Conservation (phyloP, 1,284 basidiomycete genomes). For the Ceratobasidium sp. region DNA sequence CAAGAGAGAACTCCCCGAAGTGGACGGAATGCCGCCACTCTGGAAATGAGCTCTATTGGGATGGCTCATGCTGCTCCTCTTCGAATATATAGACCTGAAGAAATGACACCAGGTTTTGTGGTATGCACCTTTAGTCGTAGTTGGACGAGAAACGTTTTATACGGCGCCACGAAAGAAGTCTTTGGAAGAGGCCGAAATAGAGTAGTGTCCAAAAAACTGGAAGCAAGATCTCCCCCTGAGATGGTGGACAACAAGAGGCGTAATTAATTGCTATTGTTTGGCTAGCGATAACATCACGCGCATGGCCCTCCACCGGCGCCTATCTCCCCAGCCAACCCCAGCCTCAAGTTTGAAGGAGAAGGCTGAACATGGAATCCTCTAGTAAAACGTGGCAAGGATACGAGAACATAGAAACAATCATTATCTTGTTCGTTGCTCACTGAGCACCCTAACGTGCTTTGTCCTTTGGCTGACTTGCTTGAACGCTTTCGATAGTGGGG, state of each 20-base stretch:
- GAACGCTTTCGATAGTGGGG: slow-evolving; percentile 6
- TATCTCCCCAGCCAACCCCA: not conserved
- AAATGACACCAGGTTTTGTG: not conserved
- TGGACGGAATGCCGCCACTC: slow-evolving; percentile 31
- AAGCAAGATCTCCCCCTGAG: not conserved
- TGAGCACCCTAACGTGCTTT: not conserved
- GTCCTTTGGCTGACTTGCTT: not conserved
- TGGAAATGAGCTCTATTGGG: slow-evolving; percentile 36
- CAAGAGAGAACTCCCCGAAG: slow-evolving; percentile 29
- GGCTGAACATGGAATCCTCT: not conserved
- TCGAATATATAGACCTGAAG: not conserved
- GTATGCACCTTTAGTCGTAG: no score
- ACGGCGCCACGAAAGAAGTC: no score
- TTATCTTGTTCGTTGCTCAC: slow-evolving; percentile 22
- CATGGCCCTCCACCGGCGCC: not conserved
- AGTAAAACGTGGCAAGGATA: slow-evolving; percentile 4
- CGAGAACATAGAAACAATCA: slow-evolving; percentile 1
- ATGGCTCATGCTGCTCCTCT: slow-evolving; percentile 23
- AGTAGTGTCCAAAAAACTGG: not conserved
- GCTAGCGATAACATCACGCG: not conserved
- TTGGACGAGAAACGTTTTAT: not conserved
- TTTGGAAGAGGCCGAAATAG: not conserved
- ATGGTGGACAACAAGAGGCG: not conserved
- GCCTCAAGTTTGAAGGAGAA: no score
- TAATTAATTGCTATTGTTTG: not conserved